These are phyloP conservation scores for Suillus tomentosus DNA, from an alignment of 768 basidiomycete species.

Conservation along the genomic window DNA sequence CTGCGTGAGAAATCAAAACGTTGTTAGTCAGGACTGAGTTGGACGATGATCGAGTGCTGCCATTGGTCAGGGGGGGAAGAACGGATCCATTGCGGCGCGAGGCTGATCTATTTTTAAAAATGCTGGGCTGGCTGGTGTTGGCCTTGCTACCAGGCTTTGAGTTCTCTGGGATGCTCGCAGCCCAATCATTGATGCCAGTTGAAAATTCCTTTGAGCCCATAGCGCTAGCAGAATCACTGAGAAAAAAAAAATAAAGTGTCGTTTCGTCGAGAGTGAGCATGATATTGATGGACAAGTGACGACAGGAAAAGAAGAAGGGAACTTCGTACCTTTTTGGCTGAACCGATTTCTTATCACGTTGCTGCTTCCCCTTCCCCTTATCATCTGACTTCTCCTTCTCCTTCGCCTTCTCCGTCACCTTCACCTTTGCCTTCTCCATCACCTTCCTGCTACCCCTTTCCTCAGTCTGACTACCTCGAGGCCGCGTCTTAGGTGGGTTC, in stretches of 20 bases:
- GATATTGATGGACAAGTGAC: conserved; percentile 2
- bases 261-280: not conserved
- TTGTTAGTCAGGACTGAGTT: not conserved
- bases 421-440: not conserved
- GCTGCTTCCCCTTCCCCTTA: not conserved
- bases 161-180: not conserved
- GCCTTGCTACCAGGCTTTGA: not conserved
- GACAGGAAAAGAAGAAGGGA: not conserved
- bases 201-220: not conserved
- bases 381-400: not conserved
- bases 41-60: not conserved
- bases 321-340: not conserved
- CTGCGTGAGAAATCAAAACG: not conserved
- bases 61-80: conserved; percentile 2
- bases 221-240: not conserved
- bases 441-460: not conserved
- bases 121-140: conserved; percentile 2
- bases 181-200: conserved; percentile 2
- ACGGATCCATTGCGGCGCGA: not conserved
- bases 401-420: not conserved
- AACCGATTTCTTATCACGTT: not conserved
- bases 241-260: not conserved
- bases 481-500: not conserved
- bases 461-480: not conserved
- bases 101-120: not conserved